These are phyloP conservation scores for Heteromeles arbutifolia DNA, from an alignment of 306 rosid genomes.

Conservation along the genomic window DNA sequence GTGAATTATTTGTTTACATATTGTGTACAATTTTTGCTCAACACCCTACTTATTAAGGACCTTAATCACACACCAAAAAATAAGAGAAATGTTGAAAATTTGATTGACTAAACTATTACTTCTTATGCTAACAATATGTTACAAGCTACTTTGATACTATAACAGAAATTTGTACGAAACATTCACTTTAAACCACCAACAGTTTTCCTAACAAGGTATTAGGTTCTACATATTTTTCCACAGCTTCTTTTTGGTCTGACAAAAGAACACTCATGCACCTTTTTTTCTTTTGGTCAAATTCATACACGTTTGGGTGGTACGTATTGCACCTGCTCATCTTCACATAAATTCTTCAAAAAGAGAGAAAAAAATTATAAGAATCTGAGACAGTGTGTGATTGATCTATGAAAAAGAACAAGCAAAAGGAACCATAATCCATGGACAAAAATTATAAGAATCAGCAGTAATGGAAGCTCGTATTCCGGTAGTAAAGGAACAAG, in stretches of 20 bases:
- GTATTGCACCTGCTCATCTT: slow-evolving; percentile 69
- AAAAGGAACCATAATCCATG: no score
- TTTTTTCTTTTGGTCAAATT: no score
- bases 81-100: no score
- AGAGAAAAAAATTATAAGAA: background rate
- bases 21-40: no score
- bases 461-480: background rate
- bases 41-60: no score
- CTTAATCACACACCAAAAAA: no score
- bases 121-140: background rate
- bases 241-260: background rate
- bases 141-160: background rate
- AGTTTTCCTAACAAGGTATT: background rate
- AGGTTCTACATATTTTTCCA: background rate
- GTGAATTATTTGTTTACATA: no score
- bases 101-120: background rate
- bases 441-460: no score
- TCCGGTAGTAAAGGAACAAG: background rate
- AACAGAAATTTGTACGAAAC: no score
- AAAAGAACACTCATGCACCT: slow-evolving; percentile 7
- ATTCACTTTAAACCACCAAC: background rate
- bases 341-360: slow-evolving; percentile 60
- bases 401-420: no score
- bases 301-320: slow-evolving; percentile 54
- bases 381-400: background rate